Base-by-base conservation (phyloP, 371 early-diverging fungal genomes). In the Zychaea mexicana region DNA sequence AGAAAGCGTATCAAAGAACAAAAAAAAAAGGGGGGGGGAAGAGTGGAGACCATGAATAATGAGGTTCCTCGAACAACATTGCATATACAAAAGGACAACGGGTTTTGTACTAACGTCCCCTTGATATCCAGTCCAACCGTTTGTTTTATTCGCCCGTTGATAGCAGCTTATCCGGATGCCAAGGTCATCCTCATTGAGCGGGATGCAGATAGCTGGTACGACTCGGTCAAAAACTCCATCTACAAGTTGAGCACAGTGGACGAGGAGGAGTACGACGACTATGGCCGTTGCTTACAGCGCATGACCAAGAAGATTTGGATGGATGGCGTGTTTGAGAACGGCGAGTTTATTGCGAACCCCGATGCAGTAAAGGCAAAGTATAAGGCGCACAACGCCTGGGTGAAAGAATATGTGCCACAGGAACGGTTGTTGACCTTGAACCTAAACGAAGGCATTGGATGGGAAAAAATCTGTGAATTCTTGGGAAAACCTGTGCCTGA, bases 181-280 rank as follows among this genome's bases (percentile, higher is more conserved):
- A 79, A 79, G 55, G 72, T 79, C 1, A 53, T 79, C 4, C 59
- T 76, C 39, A 79, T 73, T 1, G 68, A 58, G 2, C 69, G 76
- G 3, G 58, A 53, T 36, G 62, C 72, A 0, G 76, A 79, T 1
- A 65, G 62, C 33, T 79, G 79, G 79, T 76, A 76, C 38, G 64
- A 61, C 15, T 71, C 72, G 4, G 65, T 66, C n/a, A 59, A 52
- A 19, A 72, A 79, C 17, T 73, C 70, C 9, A 70, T 78, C n/a
- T 33, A 42, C 26, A 22, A 28, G 21, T 31, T 36, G 3, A 30
- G 13, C 0, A 1, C 30, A 27, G 9, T 53, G 8, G 28, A 53
- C 3, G n/a, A 5, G n/a, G 19, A 19, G 13, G 6, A 13, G 2
- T 30, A 30, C 13, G n/a, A 24, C 28, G 53, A 53, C 2, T 24